These are phyloP conservation scores for Durio zibethinus DNA, from an alignment of 345 rosid species.

Conservation along the genomic window DNA sequence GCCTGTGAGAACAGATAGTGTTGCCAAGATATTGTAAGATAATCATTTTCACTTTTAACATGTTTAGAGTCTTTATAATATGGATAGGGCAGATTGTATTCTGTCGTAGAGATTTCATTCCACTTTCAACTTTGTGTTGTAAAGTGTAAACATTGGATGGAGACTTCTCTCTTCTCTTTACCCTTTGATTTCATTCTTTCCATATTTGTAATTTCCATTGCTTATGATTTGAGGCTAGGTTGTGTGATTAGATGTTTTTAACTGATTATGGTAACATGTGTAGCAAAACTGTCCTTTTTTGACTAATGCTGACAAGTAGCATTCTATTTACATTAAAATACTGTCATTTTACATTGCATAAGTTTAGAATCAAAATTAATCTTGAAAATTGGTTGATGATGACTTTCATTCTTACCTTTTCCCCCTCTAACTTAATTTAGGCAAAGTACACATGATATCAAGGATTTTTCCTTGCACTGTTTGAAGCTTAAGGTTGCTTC, in stretches of 20 bases:
- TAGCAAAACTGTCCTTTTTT: background rate
- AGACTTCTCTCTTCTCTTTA: background rate
- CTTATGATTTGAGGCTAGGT: background rate
- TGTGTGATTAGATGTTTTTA: background rate
- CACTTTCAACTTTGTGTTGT: background rate
- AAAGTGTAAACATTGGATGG: background rate
- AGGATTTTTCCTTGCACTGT: conserved; percentile 48
- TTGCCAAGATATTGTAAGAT: conserved; percentile 64
- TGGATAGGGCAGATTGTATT: background rate
- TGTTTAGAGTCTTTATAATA: background rate
- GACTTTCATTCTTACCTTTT: background rate
- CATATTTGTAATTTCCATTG: background rate
- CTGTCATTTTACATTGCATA: background rate
- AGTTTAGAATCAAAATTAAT: background rate
- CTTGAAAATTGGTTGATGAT: background rate
- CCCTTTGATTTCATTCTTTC: background rate
- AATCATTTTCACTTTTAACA: conserved; percentile 7
- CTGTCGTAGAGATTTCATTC: background rate
- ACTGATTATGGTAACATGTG: background rate
- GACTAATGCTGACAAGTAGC: background rate
- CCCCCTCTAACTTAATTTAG: conserved; percentile 30
- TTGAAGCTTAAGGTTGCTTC: conserved; percentile 59
- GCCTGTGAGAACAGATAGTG: conserved; percentile 51
- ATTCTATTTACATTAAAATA: background rate
- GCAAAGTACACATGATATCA: conserved; percentile 41